phyloP scores from a whole-genome alignment of 2,329 filamentous ascomycete genomes.

The Pseudogymnoascus sp. region DNA sequence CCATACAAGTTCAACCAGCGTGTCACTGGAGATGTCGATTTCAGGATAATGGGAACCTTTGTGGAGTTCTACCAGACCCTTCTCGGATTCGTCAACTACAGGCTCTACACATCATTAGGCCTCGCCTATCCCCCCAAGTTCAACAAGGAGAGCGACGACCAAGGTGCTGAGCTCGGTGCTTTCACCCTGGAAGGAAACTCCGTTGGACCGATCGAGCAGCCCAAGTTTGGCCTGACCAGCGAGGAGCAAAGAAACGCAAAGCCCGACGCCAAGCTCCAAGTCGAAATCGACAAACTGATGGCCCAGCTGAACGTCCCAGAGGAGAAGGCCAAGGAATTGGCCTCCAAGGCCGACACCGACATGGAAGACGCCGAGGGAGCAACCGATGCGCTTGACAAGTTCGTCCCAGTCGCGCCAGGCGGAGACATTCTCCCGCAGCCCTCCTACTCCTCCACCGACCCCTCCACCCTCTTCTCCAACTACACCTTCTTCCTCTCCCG shows the following conservation, averaged over 20 bases:
- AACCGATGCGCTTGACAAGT: constrained; percentile 74
- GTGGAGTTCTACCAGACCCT: constrained; percentile 98
- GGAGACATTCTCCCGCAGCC: constrained; percentile 85
- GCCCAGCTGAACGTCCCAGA: constrained; percentile 55
- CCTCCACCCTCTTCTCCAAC: constrained; percentile 72
- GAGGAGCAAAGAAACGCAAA: constrained; percentile 38
- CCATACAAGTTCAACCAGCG: constrained; percentile 97
- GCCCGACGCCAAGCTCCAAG: constrained; percentile 55
- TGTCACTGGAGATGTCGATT: constrained; percentile 89
- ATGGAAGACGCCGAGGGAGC: constrained; percentile 37
- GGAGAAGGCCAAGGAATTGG: constrained; percentile 35
- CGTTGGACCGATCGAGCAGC: constrained; percentile 44
- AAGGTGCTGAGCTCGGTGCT: constrained; percentile 80
- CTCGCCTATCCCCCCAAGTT: constrained; percentile 96
- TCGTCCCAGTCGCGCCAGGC: constrained; percentile 74
- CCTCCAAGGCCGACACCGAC: constrained; percentile 34
- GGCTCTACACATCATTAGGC: constrained; percentile 83
- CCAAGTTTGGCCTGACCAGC: constrained; percentile 45
- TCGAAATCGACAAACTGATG: constrained; percentile 61
- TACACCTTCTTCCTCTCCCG: constrained; percentile 90
- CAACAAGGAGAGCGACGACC: constrained; percentile 76
- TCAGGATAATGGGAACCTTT: constrained; percentile 98
- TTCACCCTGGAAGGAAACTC: constrained; percentile 80
- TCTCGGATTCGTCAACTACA: constrained; percentile 91
- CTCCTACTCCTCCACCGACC: constrained; percentile 53